Evolutionary conservation across 2,329 filamentous ascomycete species (phyloP).

Genomic region (Stylonectria norvegica): DNA sequence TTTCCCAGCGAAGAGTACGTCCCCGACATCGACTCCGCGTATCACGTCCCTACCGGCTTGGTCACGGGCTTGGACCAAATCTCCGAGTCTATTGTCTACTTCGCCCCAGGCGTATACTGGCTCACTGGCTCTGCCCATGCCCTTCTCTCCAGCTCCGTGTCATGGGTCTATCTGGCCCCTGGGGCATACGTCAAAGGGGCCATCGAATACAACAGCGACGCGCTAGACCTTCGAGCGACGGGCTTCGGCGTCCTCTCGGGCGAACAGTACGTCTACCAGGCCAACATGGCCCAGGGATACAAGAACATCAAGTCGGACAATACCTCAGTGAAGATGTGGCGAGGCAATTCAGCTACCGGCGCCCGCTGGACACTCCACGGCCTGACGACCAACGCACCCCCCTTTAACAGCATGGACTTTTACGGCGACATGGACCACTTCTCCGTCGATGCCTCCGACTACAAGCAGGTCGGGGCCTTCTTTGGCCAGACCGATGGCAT

Average conservation of each 20-base stretch:
- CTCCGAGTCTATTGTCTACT: slow-evolving; percentile 22
- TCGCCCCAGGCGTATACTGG: slow-evolving; percentile 32
- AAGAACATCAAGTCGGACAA: slow-evolving; percentile 27
- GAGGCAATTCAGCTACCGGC: slow-evolving; percentile 15
- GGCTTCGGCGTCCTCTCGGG: slow-evolving; percentile 36
- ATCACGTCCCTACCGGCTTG: slow-evolving; percentile 7
- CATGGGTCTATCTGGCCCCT: slow-evolving; percentile 29
- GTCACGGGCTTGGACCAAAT: slow-evolving; percentile 12
- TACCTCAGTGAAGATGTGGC: slow-evolving; percentile 31
- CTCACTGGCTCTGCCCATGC: slow-evolving; percentile 23
- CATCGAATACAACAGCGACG: slow-evolving; percentile 28
- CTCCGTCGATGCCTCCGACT: slow-evolving; percentile 28
- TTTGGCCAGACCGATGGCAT: slow-evolving; percentile 37
- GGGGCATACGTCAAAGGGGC: slow-evolving; percentile 39
- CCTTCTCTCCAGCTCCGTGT: slow-evolving; percentile 9
- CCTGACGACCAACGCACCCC: slow-evolving; percentile 31
- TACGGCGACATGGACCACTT: slow-evolving; percentile 14
- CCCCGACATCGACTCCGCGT: slow-evolving; percentile 7
- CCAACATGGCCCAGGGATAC: slow-evolving; percentile 30
- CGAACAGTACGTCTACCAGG: slow-evolving; percentile 37
- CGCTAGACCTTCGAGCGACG: slow-evolving; percentile 27
- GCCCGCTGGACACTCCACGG: slow-evolving; percentile 28
- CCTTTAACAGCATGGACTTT: slow-evolving; percentile 37
- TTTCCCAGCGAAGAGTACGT: slow-evolving; percentile 16
- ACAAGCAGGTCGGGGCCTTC: slow-evolving; percentile 38